Percentiles rank a stretch among this genome's conserved stretches.
These are phyloP conservation scores for Metarhizium humberi DNA, from an alignment of 2,329 filamentous ascomycete species.

Conservation along the genomic window DNA sequence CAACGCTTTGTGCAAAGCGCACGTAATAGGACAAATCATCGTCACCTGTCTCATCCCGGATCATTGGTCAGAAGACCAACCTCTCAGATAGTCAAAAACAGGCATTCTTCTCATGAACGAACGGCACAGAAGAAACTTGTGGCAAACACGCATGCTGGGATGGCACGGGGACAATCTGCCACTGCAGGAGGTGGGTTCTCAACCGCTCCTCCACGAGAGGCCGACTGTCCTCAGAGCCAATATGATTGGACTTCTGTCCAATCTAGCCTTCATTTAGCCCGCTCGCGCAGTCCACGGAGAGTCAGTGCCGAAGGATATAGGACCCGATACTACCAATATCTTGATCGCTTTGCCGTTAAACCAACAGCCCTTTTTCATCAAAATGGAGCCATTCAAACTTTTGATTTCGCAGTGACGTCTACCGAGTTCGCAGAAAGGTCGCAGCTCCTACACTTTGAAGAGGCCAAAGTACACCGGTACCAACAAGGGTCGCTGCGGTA, in stretches of 20 bases:
- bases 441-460: slow-evolving; percentile 11
- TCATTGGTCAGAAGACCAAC: neutral
- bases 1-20: neutral
- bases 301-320: slow-evolving; percentile 15
- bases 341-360: slow-evolving; percentile 39
- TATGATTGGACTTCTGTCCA: slow-evolving; percentile 32
- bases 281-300: slow-evolving; percentile 38
- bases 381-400: slow-evolving; percentile 25
- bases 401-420: slow-evolving; percentile 36
- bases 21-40: neutral
- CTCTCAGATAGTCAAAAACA: neutral
- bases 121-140: neutral
- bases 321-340: slow-evolving; percentile 45
- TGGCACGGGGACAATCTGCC: neutral
- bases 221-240: slow-evolving; percentile 31
- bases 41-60: neutral
- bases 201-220: neutral
- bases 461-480: neutral
- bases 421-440: slow-evolving; percentile 24
- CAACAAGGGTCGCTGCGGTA: slow-evolving; percentile 40
- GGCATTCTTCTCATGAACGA: neutral
- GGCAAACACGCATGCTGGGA: neutral
- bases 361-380: slow-evolving; percentile 32
- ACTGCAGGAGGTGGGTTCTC: neutral
- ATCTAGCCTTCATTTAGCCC: slow-evolving; percentile 36